These are phyloP conservation scores for Myochromella boudieri DNA, from an alignment of 768 basidiomycete genomes.

Conservation along the genomic window DNA sequence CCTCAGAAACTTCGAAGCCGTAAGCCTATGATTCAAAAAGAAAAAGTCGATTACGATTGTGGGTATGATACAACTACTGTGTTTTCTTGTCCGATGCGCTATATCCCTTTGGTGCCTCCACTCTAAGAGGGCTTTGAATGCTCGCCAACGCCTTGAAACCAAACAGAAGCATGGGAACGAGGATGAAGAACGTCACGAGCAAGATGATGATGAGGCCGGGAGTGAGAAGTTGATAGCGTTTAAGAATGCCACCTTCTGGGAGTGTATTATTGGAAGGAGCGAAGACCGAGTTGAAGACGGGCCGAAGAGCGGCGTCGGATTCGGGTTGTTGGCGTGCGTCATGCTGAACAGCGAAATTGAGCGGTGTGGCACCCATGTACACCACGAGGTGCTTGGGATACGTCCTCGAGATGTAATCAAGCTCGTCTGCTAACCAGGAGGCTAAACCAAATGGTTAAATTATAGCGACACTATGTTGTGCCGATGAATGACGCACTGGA, in stretches of 20 bases:
- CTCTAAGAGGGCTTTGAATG: conserved; percentile 68
- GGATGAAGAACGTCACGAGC: conserved; percentile 62
- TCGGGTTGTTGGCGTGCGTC: conserved; percentile 18
- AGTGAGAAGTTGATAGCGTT: conserved; percentile 75
- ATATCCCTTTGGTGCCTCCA: conserved; percentile 65
- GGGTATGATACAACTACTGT: too few relatives aligned
- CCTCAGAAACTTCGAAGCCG: too few relatives aligned
- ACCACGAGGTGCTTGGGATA: conserved; percentile 68
- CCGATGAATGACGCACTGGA: conserved; percentile 66
- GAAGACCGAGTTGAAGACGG: conserved; percentile 16
- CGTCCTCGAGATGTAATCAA: conserved; percentile 44
- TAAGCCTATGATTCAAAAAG: too few relatives aligned
- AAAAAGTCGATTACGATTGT: too few relatives aligned
- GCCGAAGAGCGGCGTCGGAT: conserved; percentile 1
- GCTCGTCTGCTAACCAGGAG: conserved; percentile 43
- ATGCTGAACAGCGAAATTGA: conserved; percentile 24
- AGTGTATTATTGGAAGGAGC: conserved; percentile 34
- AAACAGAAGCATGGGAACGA: conserved; percentile 64
- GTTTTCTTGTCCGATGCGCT: conserved; percentile 74
- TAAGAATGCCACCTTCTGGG: conserved; percentile 59
- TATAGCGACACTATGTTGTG: too few relatives aligned
- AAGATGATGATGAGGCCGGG: conserved; percentile 70
- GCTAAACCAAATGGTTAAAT: conserved; percentile 30
- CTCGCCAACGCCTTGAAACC: conserved; percentile 68
- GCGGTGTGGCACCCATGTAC: conserved; percentile 50